phyloP scores from a whole-genome alignment of 1,284 basidiomycete species.

The Blastosporella zonata region DNA sequence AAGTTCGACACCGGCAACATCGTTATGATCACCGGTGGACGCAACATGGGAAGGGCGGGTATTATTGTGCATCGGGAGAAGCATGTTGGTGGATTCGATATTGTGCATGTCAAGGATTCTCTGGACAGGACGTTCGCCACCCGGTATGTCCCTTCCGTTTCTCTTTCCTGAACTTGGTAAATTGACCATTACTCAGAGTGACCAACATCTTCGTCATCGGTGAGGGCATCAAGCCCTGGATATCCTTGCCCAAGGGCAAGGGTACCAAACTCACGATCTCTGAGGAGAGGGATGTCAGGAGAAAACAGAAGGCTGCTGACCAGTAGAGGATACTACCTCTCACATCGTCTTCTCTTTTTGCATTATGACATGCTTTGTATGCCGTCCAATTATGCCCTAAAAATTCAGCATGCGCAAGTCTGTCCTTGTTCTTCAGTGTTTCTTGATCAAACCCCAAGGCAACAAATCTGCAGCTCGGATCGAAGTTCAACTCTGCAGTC shows the following conservation, averaged over 20 bases:
- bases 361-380: slow-evolving; percentile 53
- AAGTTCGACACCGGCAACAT: slow-evolving; percentile 98
- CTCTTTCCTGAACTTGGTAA: neutral
- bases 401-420: slow-evolving; percentile 15
- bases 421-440: neutral
- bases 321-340: slow-evolving; percentile 36
- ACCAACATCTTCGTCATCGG: slow-evolving; percentile 99
- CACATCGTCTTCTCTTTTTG: slow-evolving; percentile 28
- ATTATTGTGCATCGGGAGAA: slow-evolving; percentile 95
- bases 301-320: slow-evolving; percentile 68
- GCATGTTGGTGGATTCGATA: slow-evolving; percentile 97
- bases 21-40: slow-evolving; percentile 97
- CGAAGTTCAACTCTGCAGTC: slow-evolving; percentile 8
- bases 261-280: slow-evolving; percentile 92
- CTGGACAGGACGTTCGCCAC: slow-evolving; percentile 95
- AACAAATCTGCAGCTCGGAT: neutral
- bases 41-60: slow-evolving; percentile 99
- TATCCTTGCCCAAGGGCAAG: slow-evolving; percentile 98
- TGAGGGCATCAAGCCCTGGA: slow-evolving; percentile 92
- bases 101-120: slow-evolving; percentile 95
- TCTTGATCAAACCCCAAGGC: slow-evolving; percentile 1
- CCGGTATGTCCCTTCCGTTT: slow-evolving; percentile 58
- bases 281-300: slow-evolving; percentile 80
- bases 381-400: slow-evolving; percentile 28
- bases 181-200: slow-evolving; percentile 51